Percentiles rank a stretch among this genome's conserved stretches.
These are phyloP conservation scores for Pseudopithomyces maydicus DNA, from an alignment of 2,329 filamentous ascomycete genomes.

Conservation along the genomic window DNA sequence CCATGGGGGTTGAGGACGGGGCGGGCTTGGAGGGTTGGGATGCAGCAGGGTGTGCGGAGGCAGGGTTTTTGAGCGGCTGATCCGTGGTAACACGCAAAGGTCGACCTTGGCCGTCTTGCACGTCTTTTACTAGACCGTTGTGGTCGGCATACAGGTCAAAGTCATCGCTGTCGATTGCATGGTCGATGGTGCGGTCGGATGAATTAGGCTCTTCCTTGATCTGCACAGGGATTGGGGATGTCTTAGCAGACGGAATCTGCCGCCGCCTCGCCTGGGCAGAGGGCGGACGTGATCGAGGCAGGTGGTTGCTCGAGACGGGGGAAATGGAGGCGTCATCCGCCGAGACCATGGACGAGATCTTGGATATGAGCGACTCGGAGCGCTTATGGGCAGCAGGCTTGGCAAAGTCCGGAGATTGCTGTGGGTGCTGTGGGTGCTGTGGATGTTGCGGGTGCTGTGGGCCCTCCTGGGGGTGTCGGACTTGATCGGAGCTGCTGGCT, in stretches of 20 bases:
- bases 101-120: constrained; percentile 34
- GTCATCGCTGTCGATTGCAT: constrained; percentile 27
- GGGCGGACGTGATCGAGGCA: constrained; percentile 36
- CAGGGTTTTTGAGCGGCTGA: constrained; percentile 4
- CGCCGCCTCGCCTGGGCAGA: constrained; percentile 30
- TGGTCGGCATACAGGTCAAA: constrained; percentile 46
- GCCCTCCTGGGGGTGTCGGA: constrained; percentile 15
- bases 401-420: constrained; percentile 20
- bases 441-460: no score
- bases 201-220: constrained; percentile 28
- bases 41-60: constrained; percentile 11
- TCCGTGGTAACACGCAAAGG: constrained; percentile 29
- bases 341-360: constrained; percentile 44
- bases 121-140: constrained; percentile 43
- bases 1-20: constrained; percentile 15
- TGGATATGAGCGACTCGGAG: constrained; percentile 42
- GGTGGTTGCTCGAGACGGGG: constrained; percentile 30
- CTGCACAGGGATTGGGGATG: constrained; percentile 21
- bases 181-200: constrained; percentile 18
- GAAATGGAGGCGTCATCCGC: constrained; percentile 34
- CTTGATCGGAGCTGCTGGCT: constrained; percentile 3
- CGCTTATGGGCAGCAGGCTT: constrained; percentile 27
- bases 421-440: no score
- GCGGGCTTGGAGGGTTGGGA: constrained; percentile 3
- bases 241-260: constrained; percentile 27